A percentile compares a stretch with the other conserved stretches of the same genome.
Conservation (phyloP, 257 asterid genomes). For the Eucommia ulmoides region DNA sequence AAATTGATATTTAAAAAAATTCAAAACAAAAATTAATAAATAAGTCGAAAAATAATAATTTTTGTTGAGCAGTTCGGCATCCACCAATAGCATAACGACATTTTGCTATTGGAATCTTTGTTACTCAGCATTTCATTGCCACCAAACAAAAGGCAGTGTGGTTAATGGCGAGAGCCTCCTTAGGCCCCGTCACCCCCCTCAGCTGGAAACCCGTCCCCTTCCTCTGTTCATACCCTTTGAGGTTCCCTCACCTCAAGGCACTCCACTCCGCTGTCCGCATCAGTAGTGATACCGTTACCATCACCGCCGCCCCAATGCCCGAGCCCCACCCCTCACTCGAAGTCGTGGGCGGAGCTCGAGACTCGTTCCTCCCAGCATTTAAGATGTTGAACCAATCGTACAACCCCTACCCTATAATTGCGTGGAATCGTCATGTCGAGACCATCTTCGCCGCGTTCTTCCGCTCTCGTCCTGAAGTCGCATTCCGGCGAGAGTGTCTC, state of each 20-base stretch:
- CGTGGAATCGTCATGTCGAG: conserved; percentile 69
- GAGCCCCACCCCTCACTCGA: conserved; percentile 54
- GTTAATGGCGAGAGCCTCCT: conserved; percentile 50
- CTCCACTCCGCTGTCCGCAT: conserved; percentile 10
- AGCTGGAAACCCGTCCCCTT: conserved; percentile 8
- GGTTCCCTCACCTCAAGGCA: conserved; percentile 12
- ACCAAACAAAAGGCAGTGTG: background rate
- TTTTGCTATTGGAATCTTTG: too few species aligned
- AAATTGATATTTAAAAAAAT: too few species aligned
- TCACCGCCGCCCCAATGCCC: conserved; percentile 19
- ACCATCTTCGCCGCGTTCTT: conserved; percentile 79
- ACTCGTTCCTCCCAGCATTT: conserved; percentile 54
- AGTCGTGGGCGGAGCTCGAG: conserved; percentile 65
- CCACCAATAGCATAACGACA: too few species aligned
- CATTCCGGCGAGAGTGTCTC: conserved; percentile 73
- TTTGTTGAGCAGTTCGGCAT: too few species aligned
- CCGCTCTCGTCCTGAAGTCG: conserved; percentile 63
- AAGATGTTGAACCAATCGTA: conserved; percentile 43
- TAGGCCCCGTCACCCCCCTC: conserved; percentile 35
- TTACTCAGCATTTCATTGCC: too few species aligned
- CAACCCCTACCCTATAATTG: conserved; percentile 45
- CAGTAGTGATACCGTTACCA: conserved; percentile 9
- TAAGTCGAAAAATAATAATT: too few species aligned
- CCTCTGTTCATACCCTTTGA: conserved; percentile 27
- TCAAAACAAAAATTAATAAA: too few species aligned